Evolutionary conservation across 305 asterid genomes (phyloP).

Genomic region (Ruellia speciosa): DNA sequence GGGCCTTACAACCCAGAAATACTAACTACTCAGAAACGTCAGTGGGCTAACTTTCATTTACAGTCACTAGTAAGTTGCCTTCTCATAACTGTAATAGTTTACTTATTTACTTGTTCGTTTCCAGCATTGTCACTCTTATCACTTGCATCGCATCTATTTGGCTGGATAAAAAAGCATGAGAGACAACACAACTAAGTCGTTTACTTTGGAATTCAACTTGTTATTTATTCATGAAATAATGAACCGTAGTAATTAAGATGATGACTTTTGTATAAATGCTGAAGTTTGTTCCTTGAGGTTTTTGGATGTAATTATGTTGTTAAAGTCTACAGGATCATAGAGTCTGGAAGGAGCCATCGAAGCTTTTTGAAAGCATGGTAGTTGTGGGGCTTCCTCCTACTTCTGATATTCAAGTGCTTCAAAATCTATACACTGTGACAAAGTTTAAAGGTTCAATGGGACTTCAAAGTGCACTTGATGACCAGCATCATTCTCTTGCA

Average conservation of each 20-base stretch:
- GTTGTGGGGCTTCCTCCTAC: constrained; percentile 92
- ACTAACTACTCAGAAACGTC: constrained; percentile 94
- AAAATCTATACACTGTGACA: constrained; percentile 68
- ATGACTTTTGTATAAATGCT: not conserved
- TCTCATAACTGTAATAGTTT: constrained; percentile 9
- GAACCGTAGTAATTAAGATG: not conserved
- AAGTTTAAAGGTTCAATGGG: constrained; percentile 75
- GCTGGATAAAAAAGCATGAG: not conserved
- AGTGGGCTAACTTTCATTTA: constrained; percentile 95
- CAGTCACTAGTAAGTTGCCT: constrained; percentile 68
- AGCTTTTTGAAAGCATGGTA: constrained; percentile 91
- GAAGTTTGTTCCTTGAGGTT: constrained; percentile 16
- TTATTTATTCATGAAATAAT: not conserved
- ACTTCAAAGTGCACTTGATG: constrained; percentile 64
- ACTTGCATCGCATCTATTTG: not conserved
- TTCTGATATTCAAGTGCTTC: constrained; percentile 86
- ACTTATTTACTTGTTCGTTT: not conserved
- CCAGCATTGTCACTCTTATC: not conserved
- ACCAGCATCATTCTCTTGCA: constrained; percentile 69
- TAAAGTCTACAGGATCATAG: constrained; percentile 71
- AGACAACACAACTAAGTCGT: too few species aligned
- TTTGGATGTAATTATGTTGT: constrained; percentile 31
- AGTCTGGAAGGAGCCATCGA: constrained; percentile 86
- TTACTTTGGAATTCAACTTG: not conserved
- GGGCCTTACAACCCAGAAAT: constrained; percentile 90